phyloP scores from a whole-genome alignment of 345 rosid species.

The Sonneratia caseolaris region DNA sequence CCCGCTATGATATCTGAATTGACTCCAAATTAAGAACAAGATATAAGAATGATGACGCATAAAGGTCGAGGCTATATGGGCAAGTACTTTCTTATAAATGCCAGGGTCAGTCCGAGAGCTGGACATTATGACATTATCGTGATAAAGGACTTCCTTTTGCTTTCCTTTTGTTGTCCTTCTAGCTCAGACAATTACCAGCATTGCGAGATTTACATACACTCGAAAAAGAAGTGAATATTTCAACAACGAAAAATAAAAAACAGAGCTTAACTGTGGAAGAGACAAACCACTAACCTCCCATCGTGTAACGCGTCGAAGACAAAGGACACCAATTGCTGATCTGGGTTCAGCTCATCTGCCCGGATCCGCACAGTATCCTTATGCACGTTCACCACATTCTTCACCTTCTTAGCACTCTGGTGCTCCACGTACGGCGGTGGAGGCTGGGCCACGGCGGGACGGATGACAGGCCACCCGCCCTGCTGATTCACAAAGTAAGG shows the following conservation, averaged over 20 bases:
- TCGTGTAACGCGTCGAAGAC: constrained; percentile 76
- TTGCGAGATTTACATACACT: neutral
- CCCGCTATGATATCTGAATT: neutral
- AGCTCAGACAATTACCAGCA: neutral
- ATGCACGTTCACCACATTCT: constrained; percentile 82
- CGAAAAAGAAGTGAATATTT: neutral
- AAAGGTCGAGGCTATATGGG: no score
- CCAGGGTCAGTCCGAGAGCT: neutral
- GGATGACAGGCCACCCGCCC: constrained; percentile 35
- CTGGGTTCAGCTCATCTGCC: constrained; percentile 60
- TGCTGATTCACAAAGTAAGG: constrained; percentile 40
- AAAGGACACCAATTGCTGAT: constrained; percentile 68
- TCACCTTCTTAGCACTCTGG: constrained; percentile 79
- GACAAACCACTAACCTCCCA: constrained; percentile 49
- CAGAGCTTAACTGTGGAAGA: neutral
- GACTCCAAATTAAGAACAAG: neutral
- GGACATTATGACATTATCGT: neutral
- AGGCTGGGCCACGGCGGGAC: constrained; percentile 7
- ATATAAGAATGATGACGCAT: no score
- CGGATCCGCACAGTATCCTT: constrained; percentile 64
- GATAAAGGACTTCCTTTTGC: neutral
- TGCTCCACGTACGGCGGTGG: constrained; percentile 65
- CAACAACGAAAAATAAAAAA: neutral
- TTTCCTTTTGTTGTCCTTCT: neutral
- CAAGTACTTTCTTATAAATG: neutral